Conservation (phyloP, 345 rosid genomes). For the Euphorbia pulcherrima region DNA sequence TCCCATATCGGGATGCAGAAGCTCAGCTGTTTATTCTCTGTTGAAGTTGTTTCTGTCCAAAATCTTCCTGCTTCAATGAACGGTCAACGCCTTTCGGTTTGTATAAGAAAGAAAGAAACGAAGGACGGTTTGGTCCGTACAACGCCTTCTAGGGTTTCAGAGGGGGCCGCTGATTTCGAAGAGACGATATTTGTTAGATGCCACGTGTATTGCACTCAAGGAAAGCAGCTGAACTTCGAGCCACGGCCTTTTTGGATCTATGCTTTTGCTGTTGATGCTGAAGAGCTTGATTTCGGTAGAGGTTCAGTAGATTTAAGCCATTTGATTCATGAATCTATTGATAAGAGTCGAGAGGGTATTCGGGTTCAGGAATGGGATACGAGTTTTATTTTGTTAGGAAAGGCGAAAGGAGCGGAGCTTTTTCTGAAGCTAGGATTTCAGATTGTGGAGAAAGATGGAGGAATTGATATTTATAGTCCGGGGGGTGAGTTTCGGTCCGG, state of each 20-base stretch:
- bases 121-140: conserved; percentile 83
- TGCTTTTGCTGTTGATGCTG: conserved; percentile 69
- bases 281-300: conserved; percentile 79
- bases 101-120: conserved; percentile 76
- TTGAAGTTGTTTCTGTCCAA: conserved; percentile 74
- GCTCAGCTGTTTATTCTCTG: conserved; percentile 78
- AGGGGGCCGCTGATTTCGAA: conserved; percentile 87
- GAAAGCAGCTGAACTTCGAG: conserved; percentile 64
- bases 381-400: conserved; percentile 63
- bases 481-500: conserved; percentile 44
- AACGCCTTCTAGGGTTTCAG: conserved; percentile 85
- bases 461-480: conserved; percentile 69
- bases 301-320: conserved; percentile 58
- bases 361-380: conserved; percentile 90
- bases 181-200: conserved; percentile 79
- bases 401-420: conserved; percentile 90
- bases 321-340: conserved; percentile 72
- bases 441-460: conserved; percentile 93
- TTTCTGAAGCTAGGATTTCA: conserved; percentile 76
- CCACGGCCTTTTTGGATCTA: conserved; percentile 73
- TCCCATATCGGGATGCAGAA: conserved; percentile 82
- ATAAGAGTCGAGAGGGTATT: conserved; percentile 65
- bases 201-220: conserved; percentile 62
- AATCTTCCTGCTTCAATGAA: conserved; percentile 88
- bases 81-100: conserved; percentile 82